Base-by-base conservation (phyloP, 495 filamentous ascomycete species). In the Cladorrhinum samala region DNA sequence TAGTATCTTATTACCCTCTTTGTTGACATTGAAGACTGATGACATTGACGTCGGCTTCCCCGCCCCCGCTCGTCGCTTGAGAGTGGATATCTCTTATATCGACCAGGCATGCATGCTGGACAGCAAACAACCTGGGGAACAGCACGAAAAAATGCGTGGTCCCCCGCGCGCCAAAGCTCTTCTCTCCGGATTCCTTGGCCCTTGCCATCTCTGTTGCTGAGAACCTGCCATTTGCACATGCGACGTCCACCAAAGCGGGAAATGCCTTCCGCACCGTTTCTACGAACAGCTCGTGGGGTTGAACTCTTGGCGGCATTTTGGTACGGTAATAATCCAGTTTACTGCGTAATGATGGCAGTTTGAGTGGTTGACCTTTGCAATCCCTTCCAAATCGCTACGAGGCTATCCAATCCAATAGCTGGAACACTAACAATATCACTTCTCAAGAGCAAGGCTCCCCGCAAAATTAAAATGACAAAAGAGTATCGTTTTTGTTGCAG, bases 201-300 rank as follows among this genome's bases (percentile, higher is more conserved):
- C n/a, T n/a, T n/a, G n/a, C n/a, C n/a, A 16, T n/a, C 2, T 47
- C 20, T 45, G 19, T 23, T 2, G 9, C 41, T 43, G n/a, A 9
- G 11, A 43, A 11, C 16, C 20, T 20, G 19, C 17, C 7, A 6
- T 33, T 17, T 27, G 45, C 43, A 43, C 51, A 47, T 54, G 52
- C 48, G 44, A 48, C 19, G 25, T 38, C 38, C 52, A 46, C 38
- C 52, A 46, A 49, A 30, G 9, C 45, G 45, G 45, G 45, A 47
- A 47, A 47, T 25, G 45, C 20, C 45, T 23, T 47, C 45, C 45
- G 45, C n/a, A n/a, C n/a, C n/a, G n/a, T n/a, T n/a, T n/a, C n/a
- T n/a, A n/a, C 24, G 45, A 41, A 41, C 39, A 41, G n/a, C 39
- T 8, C 3, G 45, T 47, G 45, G 25, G 45, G 30, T 47, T 47